These are phyloP conservation scores for Mucor plumbeus DNA, from an alignment of 371 early-diverging fungal species.

Conservation along the genomic window DNA sequence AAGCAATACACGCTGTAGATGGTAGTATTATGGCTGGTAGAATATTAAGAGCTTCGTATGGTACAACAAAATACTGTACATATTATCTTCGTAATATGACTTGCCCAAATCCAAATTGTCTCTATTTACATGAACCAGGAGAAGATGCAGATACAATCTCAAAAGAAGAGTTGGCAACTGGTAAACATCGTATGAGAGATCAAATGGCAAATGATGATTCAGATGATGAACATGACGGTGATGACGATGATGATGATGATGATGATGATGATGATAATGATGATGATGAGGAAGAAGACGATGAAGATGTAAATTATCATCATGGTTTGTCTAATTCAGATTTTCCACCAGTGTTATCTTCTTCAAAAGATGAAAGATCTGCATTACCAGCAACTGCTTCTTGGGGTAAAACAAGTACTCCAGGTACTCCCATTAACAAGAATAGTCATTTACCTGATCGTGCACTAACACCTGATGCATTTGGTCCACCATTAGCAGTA, in stretches of 20 bases:
- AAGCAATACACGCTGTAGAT: constrained; percentile 90
- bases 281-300: too few relatives aligned
- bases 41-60: constrained; percentile 82
- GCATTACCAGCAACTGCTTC: constrained; percentile 71
- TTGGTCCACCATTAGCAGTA: constrained; percentile 56
- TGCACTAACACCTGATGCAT: constrained; percentile 49
- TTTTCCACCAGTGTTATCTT: background rate
- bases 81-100: constrained; percentile 78
- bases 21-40: constrained; percentile 87
- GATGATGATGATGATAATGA: constrained; percentile 23
- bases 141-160: constrained; percentile 78
- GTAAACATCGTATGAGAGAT: constrained; percentile 63
- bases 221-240: constrained; percentile 18
- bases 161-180: constrained; percentile 54
- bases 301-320: too few relatives aligned
- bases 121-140: constrained; percentile 87
- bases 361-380: constrained; percentile 45
- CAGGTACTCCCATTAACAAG: constrained; percentile 54
- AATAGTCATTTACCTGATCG: constrained; percentile 43
- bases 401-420: constrained; percentile 61
- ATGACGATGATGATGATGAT: constrained; percentile 1
- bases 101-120: constrained; percentile 84
- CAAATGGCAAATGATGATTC: constrained; percentile 48
- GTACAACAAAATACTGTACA: constrained; percentile 92
- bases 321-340: too few relatives aligned